These are phyloP conservation scores for Candida awuae DNA, from an alignment of 805 yeast genomes.

Conservation along the genomic window DNA sequence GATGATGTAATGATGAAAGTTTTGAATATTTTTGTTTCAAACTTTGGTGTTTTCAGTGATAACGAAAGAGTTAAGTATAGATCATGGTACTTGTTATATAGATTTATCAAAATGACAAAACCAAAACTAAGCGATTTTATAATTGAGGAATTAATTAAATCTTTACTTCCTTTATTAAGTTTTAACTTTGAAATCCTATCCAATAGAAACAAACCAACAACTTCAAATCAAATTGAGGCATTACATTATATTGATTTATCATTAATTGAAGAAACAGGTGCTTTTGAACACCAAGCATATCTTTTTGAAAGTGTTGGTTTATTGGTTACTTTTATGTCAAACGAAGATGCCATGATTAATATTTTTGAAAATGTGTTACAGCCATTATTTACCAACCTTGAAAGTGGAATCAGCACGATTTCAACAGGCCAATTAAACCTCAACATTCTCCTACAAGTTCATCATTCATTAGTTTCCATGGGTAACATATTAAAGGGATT, in stretches of 20 bases:
- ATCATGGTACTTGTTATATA: conserved; percentile 83
- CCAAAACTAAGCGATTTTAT: conserved; percentile 47
- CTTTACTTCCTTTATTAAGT: conserved; percentile 52
- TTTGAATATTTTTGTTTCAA: conserved; percentile 70
- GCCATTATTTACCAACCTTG: conserved; percentile 68
- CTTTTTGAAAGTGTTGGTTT: conserved; percentile 83
- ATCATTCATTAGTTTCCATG: conserved; percentile 79
- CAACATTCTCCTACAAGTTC: conserved; percentile 59
- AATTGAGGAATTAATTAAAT: conserved; percentile 50
- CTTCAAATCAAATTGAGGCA: conserved; percentile 14
- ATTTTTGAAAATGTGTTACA: conserved; percentile 60
- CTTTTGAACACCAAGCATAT: conserved; percentile 73
- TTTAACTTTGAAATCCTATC: conserved; percentile 47
- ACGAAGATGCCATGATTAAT: conserved; percentile 33
- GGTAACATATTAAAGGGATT: conserved; percentile 88
- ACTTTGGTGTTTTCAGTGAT: conserved; percentile 71
- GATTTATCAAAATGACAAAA: conserved; percentile 71
- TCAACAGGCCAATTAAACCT: conserved; percentile 28
- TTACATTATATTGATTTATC: conserved; percentile 26
- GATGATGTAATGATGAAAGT: conserved; percentile 51
- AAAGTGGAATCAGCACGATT: conserved; percentile 44
- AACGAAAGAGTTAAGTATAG: conserved; percentile 70
- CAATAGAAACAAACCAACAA: conserved; percentile 17
- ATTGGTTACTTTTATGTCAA: conserved; percentile 49
- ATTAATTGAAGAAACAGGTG: conserved; percentile 44